Conservation (phyloP, 2,329 filamentous ascomycete genomes). For the Fusarium hainanense region DNA sequence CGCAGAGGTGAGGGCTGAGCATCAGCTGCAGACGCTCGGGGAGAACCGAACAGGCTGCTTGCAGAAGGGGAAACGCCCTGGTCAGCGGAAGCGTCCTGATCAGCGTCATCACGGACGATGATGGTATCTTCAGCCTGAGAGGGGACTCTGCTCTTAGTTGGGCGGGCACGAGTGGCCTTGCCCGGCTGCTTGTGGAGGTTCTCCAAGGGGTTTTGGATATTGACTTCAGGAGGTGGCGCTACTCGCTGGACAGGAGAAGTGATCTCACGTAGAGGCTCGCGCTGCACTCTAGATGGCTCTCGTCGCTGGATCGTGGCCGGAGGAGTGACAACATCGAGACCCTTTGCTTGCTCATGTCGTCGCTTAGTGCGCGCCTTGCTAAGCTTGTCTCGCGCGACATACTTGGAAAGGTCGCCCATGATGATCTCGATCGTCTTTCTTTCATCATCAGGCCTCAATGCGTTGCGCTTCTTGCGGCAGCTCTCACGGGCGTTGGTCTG, state of each 20-base stretch:
- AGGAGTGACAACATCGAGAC: neutral
- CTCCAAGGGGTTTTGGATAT: neutral
- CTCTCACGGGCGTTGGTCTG: slow-evolving; percentile 43
- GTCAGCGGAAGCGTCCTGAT: neutral
- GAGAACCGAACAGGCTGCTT: neutral
- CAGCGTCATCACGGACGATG: neutral
- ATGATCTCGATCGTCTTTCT: slow-evolving; percentile 46
- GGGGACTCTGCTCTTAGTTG: neutral
- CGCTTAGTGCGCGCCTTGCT: neutral
- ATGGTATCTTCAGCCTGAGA: neutral
- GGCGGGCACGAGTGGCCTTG: neutral
- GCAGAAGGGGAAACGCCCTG: neutral
- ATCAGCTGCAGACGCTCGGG: neutral
- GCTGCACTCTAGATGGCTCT: neutral
- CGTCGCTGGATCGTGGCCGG: neutral
- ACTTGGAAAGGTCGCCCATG: slow-evolving; percentile 40
- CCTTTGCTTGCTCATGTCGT: neutral
- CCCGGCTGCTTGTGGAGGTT: neutral
- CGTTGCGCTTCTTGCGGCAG: slow-evolving; percentile 39
- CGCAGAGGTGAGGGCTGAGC: slow-evolving; percentile 19
- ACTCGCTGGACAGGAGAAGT: neutral
- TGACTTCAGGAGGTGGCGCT: neutral
- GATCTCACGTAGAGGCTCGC: neutral
- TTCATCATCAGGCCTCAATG: slow-evolving; percentile 9
- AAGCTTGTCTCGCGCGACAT: neutral